phyloP scores from a whole-genome alignment of 2,329 filamentous ascomycete genomes.

The Fusarium nygamai region DNA sequence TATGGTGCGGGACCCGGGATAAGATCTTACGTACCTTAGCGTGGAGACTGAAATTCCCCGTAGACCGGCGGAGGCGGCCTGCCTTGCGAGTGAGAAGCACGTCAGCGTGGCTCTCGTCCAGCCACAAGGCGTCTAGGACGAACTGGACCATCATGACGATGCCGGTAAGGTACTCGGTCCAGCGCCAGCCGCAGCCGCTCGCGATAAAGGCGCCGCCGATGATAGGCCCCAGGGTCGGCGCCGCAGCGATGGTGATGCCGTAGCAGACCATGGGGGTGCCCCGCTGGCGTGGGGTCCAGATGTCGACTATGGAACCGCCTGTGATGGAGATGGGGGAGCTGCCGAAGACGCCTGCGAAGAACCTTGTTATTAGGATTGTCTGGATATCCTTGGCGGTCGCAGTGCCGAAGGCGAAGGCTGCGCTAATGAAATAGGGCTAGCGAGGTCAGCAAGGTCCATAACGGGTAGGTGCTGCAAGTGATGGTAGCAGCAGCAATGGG shows the following conservation, averaged over 20 bases:
- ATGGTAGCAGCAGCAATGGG: no score
- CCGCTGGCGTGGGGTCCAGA: not conserved
- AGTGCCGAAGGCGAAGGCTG: conserved; percentile 1
- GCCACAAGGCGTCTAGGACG: not conserved
- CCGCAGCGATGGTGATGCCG: not conserved
- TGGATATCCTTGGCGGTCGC: not conserved
- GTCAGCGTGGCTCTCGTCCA: not conserved
- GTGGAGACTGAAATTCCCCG: not conserved
- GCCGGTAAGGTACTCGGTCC: not conserved
- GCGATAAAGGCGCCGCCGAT: not conserved
- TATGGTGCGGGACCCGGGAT: not conserved
- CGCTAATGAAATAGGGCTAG: not conserved
- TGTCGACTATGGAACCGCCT: not conserved
- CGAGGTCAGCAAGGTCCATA: not conserved
- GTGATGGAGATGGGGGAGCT: conserved; percentile 1
- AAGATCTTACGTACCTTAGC: not conserved
- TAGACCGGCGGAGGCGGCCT: not conserved
- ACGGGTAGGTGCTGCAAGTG: not conserved
- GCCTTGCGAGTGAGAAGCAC: not conserved
- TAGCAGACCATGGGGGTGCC: not conserved
- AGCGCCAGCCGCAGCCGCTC: not conserved
- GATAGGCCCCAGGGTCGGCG: not conserved
- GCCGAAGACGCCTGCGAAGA: not conserved
- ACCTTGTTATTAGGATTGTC: not conserved
- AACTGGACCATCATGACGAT: not conserved